phyloP scores from a whole-genome alignment of 129 eudicot species.

The Pittosporum tobira region DNA sequence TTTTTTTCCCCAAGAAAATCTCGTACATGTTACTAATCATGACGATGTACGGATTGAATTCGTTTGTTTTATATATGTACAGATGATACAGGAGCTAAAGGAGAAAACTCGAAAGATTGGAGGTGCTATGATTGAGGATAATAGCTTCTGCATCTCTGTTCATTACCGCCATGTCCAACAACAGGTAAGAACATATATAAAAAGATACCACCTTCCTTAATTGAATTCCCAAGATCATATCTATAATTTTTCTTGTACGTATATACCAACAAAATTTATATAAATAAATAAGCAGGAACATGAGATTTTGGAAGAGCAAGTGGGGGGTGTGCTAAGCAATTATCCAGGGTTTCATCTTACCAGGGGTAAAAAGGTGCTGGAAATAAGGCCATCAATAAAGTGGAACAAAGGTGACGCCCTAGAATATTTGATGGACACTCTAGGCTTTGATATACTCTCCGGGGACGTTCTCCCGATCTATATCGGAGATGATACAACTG shows the following conservation, averaged over 20 bases:
- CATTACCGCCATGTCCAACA: conserved; percentile 55
- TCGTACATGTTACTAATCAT: neutral
- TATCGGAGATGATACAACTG: conserved; percentile 76
- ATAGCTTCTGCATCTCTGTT: conserved; percentile 72
- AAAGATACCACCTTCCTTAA: no score
- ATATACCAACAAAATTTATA: neutral
- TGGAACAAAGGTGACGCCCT: conserved; percentile 92
- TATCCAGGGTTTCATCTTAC: conserved; percentile 43
- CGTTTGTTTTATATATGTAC: neutral
- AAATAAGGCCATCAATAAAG: conserved; percentile 65
- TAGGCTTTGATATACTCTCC: conserved; percentile 33
- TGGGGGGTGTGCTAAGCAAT: conserved; percentile 24
- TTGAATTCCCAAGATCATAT: no score
- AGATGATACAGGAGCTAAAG: conserved; percentile 56
- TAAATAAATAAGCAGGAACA: conserved; percentile 34
- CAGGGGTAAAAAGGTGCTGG: conserved; percentile 63
- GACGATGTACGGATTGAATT: no score
- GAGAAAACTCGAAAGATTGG: conserved; percentile 26
- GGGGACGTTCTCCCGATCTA: conserved; percentile 49
- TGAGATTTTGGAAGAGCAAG: conserved; percentile 29
- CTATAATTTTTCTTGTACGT: no score
- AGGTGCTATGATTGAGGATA: conserved; percentile 65
- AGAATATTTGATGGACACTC: conserved; percentile 46
- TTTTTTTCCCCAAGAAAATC: no score
- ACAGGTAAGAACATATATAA: conserved; percentile 20